Conservation (phyloP, 2,329 filamentous ascomycete species). For the Tolypocladium tropicale region DNA sequence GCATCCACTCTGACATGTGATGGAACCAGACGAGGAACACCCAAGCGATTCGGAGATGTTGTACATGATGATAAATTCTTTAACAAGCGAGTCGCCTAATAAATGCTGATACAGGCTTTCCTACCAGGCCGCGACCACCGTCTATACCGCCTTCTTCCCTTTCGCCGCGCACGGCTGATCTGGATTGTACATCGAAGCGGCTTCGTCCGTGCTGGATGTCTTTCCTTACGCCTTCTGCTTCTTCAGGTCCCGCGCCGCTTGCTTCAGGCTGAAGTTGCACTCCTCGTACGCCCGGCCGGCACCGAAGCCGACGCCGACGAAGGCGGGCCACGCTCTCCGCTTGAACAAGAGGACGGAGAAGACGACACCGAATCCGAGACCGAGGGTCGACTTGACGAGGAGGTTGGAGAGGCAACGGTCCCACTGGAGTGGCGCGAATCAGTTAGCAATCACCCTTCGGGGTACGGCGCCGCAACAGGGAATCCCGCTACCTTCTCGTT, state of each 20-base stretch:
- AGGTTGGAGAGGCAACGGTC: conserved; percentile 96
- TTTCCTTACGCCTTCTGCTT: conserved; percentile 31
- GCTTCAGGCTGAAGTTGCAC: conserved; percentile 74
- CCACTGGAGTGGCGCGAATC: conserved; percentile 52
- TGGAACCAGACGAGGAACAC: background rate
- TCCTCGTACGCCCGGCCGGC: conserved; percentile 96
- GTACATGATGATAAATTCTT: conserved; percentile 23
- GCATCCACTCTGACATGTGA: conserved; percentile 3
- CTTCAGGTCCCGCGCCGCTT: conserved; percentile 48
- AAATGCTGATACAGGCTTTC: background rate
- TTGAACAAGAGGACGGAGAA: conserved; percentile 98
- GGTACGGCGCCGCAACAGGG: background rate
- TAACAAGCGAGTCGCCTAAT: conserved; percentile 9
- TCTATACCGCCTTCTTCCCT: conserved; percentile 7
- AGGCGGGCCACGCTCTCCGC: conserved; percentile 95
- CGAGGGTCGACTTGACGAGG: conserved; percentile 91
- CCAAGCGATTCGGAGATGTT: conserved; percentile 11
- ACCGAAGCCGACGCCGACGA: conserved; percentile 87
- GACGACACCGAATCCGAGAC: conserved; percentile 93
- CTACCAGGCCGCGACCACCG: conserved; percentile 4
- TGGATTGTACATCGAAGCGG: conserved; percentile 15
- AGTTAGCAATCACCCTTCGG: background rate
- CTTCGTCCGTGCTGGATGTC: background rate
- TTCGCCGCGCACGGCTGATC: conserved; percentile 1
- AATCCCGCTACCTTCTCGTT: conserved; percentile 80